Evolutionary conservation across 495 filamentous ascomycete genomes (phyloP).

Genomic region (Neurospora sp.): DNA sequence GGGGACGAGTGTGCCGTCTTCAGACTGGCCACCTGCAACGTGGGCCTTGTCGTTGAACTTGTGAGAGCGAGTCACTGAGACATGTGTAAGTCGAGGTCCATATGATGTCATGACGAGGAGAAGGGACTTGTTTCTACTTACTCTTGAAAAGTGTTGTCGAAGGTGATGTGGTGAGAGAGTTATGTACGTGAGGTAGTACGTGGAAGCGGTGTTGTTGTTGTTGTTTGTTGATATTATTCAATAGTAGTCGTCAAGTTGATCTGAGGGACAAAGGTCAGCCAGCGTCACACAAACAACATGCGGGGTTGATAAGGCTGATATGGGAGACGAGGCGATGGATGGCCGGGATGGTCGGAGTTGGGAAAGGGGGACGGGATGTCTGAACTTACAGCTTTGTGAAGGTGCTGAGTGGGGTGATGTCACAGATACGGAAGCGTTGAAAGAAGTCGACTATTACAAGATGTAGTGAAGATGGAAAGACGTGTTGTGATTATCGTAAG

Average conservation of each 20-base stretch:
- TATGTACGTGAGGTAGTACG: neutral
- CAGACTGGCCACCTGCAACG: constrained; percentile 39
- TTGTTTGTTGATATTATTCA: neutral
- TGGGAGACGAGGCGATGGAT: constrained; percentile 2
- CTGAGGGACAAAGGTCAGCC: neutral
- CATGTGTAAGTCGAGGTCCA: constrained; percentile 1
- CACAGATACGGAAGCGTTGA: neutral
- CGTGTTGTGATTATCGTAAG: neutral
- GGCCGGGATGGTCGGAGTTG: neutral
- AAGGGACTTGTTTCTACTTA: constrained; percentile 5
- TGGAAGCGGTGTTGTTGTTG: neutral
- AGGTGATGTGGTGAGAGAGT: neutral
- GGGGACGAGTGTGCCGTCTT: constrained; percentile 47
- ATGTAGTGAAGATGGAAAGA: neutral
- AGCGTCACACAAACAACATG: constrained; percentile 7
- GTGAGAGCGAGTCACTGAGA: constrained; percentile 84
- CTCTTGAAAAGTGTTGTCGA: constrained; percentile 16
- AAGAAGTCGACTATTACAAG: constrained; percentile 4
- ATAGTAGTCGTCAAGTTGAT: neutral
- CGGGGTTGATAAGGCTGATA: constrained; percentile 3
- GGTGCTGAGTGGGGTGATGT: neutral
- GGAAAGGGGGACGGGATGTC: neutral
- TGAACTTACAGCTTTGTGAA: neutral
- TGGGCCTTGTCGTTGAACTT: constrained; percentile 88
- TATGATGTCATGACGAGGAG: constrained; percentile 8